Conservation (phyloP, 768 basidiomycete genomes). For the Pilatotrama ljubarskyi region DNA sequence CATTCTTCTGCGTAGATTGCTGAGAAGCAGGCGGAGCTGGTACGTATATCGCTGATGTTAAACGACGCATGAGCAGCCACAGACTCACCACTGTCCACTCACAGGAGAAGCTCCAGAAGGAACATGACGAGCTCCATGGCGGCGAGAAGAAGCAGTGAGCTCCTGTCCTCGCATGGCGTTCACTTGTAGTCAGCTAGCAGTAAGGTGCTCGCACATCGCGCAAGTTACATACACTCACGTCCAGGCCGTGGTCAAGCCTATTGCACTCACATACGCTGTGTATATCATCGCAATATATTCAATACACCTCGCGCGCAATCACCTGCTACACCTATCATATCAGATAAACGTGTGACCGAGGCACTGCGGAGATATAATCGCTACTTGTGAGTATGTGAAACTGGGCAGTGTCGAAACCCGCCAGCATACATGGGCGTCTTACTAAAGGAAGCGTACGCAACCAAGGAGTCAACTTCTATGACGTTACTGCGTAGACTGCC, state of each 20-base stretch:
- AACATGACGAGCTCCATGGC: slow-evolving; percentile 25
- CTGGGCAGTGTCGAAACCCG: too few species aligned
- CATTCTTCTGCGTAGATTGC: slow-evolving; percentile 25
- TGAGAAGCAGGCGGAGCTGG: slow-evolving; percentile 35
- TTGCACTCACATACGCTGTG: slow-evolving; percentile 5
- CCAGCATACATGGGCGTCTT: too few species aligned
- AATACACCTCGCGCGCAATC: too few species aligned
- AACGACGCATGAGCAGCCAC: neutral
- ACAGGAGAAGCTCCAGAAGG: slow-evolving; percentile 35
- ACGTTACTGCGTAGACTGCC: neutral
- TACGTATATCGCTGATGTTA: slow-evolving; percentile 15
- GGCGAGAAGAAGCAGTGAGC: slow-evolving; percentile 10
- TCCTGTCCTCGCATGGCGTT: neutral
- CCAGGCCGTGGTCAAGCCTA: neutral
- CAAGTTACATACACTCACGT: neutral
- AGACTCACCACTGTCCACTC: neutral
- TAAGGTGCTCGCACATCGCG: neutral
- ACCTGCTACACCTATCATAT: too few species aligned
- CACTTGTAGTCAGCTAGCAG: neutral
- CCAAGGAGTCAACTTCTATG: neutral
- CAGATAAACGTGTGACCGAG: too few species aligned
- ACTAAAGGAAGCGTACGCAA: too few species aligned
- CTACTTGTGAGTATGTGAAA: too few species aligned
- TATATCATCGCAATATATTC: too few species aligned
- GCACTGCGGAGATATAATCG: too few species aligned